These are phyloP conservation scores for Haplosporangium sp. DNA, from an alignment of 371 early-diverging fungal species.

Conservation along the genomic window DNA sequence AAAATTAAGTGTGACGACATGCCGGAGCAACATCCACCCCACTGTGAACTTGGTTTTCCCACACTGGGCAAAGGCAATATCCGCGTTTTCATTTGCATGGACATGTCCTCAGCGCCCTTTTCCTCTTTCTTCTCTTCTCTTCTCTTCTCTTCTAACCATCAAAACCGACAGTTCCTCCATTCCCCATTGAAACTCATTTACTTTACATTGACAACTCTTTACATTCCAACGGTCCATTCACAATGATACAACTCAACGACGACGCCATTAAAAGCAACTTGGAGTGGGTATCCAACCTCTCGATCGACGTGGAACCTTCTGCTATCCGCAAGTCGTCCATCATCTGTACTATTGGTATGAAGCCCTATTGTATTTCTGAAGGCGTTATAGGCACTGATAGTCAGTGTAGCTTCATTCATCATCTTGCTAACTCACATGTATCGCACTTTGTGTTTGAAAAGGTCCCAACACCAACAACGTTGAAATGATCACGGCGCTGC, in stretches of 20 bases:
- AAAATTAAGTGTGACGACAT: too few relatives aligned
- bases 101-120: not conserved
- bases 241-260: slow-evolving; percentile 26
- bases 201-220: not conserved
- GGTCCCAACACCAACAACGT: slow-evolving; percentile 82
- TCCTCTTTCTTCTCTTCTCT: not conserved
- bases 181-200: not conserved
- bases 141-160: not conserved
- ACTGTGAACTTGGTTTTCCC: too few relatives aligned
- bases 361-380: not conserved
- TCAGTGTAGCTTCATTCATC: not conserved
- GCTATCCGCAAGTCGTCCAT: slow-evolving; percentile 83
- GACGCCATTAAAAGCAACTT: slow-evolving; percentile 62
- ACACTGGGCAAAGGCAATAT: too few relatives aligned
- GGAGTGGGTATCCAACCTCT: slow-evolving; percentile 79
- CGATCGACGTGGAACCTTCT: slow-evolving; percentile 69
- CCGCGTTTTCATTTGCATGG: too few relatives aligned
- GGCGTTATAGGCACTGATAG: not conserved
- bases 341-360: slow-evolving; percentile 85
- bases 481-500: slow-evolving; percentile 84
- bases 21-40: too few relatives aligned
- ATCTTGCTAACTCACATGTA: not conserved
- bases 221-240: not conserved
- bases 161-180: too few relatives aligned
- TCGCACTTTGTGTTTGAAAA: slow-evolving; percentile 16